Evolutionary conservation across 2,329 filamentous ascomycete genomes (phyloP), one percentile per base, ranked within the genome.

Genomic region (Ceratocystis eucalypticola): DNA sequence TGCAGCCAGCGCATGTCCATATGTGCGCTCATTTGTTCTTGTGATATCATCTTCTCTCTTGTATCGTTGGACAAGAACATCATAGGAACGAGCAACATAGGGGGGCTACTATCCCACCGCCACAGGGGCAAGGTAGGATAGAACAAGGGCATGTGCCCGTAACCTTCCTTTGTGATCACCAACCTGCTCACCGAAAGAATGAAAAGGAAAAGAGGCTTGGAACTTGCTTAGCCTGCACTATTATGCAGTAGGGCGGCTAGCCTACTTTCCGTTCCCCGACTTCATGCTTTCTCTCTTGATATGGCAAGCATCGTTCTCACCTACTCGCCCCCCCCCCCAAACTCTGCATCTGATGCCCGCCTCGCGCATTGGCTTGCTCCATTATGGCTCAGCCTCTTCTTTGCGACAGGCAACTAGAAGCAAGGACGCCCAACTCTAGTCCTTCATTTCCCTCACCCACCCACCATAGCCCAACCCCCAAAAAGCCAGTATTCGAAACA

Each of bases 361-460:
- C 48, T 20, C 48, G 17, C 48, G 48, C 48, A 53, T 25, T 53
- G 48, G 48, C 48, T 41, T 10, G 48, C 15, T 25, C 20, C 0
- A n/a, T 33, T 30, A 59, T 59, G 25, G 55, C 55, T 59, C 25
- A 37, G 55, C 55, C 55, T 59, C 55, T 59, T 30, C 15, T 59
- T 30, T 59, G 55, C n/a, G 55, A 59, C 55, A 59, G 12, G 37
- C 37, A 41, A 41, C 37, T 41, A 15, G 37, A n/a, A 59, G 55
- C 55, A 59, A 59, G 30, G 55, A 59, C 55, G n/a, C 55, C 7
- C 15, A 30, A 30, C 17, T 30, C 55, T 10, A 59, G 55, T 59
- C 55, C 55, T 59, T 59, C 55, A 59, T 59, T 59, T 59, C 55
- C 55, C 55, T 59, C 55, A 59, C 8, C 55, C 28, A 28, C 28